phyloP scores from a whole-genome alignment of 2,329 filamentous ascomycete genomes.

The Drechslerella dactyloides region DNA sequence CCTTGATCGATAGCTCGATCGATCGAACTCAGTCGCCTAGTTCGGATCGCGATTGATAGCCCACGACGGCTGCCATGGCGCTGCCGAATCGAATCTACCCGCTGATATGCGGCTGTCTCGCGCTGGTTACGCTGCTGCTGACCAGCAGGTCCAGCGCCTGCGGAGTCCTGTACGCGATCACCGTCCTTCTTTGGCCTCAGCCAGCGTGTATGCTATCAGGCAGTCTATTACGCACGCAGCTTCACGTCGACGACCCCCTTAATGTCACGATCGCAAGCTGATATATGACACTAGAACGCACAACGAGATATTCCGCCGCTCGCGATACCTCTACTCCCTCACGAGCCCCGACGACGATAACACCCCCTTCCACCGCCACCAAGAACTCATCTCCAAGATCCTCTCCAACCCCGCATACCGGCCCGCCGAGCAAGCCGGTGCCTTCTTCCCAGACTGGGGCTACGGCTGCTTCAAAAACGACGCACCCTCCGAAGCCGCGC shows the following conservation, averaged over 20 bases:
- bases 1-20: not conserved
- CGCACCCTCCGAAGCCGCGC: constrained; percentile 53
- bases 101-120: constrained; percentile 32
- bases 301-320: constrained; percentile 54
- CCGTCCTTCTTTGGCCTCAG: not conserved
- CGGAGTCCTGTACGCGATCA: constrained; percentile 30
- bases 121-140: constrained; percentile 15
- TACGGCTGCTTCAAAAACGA: constrained; percentile 55
- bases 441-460: constrained; percentile 56
- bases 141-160: constrained; percentile 19
- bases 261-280: constrained; percentile 7
- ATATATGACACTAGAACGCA: constrained; percentile 49
- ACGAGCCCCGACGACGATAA: constrained; percentile 44
- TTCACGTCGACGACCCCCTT: no score
- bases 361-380: constrained; percentile 28
- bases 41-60: no score
- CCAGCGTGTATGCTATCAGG: no score
- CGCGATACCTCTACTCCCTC: constrained; percentile 53
- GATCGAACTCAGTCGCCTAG: not conserved
- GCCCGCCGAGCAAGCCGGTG: constrained; percentile 53
- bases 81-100: constrained; percentile 23
- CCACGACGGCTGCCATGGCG: not conserved
- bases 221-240: no score
- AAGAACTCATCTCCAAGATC: constrained; percentile 47
- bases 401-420: constrained; percentile 41